These are phyloP conservation scores for Pharnaceum exiguum DNA, from an alignment of 148 eudicot species.

Conservation along the genomic window DNA sequence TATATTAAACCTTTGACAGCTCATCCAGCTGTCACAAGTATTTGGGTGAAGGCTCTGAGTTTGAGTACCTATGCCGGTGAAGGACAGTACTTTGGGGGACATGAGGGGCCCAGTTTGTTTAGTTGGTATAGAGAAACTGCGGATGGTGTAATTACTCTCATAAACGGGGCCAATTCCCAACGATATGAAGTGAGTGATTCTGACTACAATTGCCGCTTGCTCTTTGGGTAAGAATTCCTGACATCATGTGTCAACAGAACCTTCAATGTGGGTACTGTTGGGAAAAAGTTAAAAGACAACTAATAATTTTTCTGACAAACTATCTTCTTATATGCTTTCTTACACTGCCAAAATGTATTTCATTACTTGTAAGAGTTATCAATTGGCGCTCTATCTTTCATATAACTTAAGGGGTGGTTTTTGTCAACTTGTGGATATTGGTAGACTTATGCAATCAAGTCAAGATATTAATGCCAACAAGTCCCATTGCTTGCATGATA, in stretches of 20 bases:
- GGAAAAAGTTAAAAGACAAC: too few species aligned
- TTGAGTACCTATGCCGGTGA: conserved; percentile 57
- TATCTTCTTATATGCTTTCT: too few species aligned
- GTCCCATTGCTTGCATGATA: too few species aligned
- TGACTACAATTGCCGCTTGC: conserved; percentile 80
- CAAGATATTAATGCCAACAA: too few species aligned
- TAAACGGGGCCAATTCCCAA: conserved; percentile 60
- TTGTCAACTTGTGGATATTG: too few species aligned
- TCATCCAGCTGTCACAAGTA: conserved; percentile 61
- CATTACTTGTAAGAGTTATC: too few species aligned
- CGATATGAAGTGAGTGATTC: conserved; percentile 83
- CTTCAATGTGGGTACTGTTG: too few species aligned
- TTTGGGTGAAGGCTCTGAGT: conserved; percentile 47
- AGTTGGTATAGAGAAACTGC: conserved; percentile 90
- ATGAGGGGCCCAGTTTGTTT: conserved; percentile 82
- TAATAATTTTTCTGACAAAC: too few species aligned
- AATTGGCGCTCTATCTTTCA: too few species aligned
- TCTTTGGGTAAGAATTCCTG: conserved; percentile 69
- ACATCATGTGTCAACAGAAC: neutral
- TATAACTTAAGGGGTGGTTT: too few species aligned
- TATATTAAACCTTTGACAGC: conserved; percentile 47
- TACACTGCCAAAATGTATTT: too few species aligned
- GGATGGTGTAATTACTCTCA: conserved; percentile 58
- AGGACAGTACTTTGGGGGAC: conserved; percentile 94
- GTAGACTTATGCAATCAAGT: too few species aligned